Conservation (phyloP, 129 eudicot species). For the Pittosporum tobira region DNA sequence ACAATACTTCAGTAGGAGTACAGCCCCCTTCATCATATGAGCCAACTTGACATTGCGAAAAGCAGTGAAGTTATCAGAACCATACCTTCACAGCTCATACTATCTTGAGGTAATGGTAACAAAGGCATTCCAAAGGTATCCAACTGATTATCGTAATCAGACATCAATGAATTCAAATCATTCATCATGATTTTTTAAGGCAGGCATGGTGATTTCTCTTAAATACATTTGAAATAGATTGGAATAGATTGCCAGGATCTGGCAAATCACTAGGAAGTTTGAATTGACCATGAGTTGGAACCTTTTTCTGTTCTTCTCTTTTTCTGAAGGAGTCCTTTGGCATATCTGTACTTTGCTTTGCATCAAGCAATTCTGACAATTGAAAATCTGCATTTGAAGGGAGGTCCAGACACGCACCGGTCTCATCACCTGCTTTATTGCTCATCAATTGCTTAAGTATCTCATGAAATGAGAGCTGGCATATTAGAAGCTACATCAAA, state of each 20-base stretch:
- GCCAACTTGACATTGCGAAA: slow-evolving; percentile 86
- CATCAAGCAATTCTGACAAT: slow-evolving; percentile 15
- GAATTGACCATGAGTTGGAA: slow-evolving; percentile 27
- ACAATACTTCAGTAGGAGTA: slow-evolving; percentile 65
- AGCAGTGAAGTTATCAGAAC: slow-evolving; percentile 87
- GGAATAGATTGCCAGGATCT: slow-evolving; percentile 59
- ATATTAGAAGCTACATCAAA: slow-evolving; percentile 65
- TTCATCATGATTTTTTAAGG: slow-evolving; percentile 49
- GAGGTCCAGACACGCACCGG: slow-evolving; percentile 9
- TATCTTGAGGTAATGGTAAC: slow-evolving; percentile 71
- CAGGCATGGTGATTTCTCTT: slow-evolving; percentile 70
- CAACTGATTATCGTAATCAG: slow-evolving; percentile 77
- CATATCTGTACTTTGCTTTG: slow-evolving; percentile 12
- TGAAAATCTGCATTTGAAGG: too few relatives aligned
- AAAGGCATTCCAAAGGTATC: slow-evolving; percentile 93
- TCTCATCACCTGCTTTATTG: slow-evolving; percentile 37
- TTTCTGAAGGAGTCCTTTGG: slow-evolving; percentile 19
- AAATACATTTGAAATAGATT: slow-evolving; percentile 51
- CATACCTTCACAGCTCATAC: slow-evolving; percentile 89
- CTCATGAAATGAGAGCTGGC: slow-evolving; percentile 82
- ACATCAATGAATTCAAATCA: slow-evolving; percentile 66
- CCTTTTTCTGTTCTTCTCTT: slow-evolving; percentile 21
- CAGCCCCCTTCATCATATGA: slow-evolving; percentile 66
- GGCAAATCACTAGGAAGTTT: slow-evolving; percentile 50
- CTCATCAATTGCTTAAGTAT: slow-evolving; percentile 83